These are phyloP conservation scores for Nothophoma quercina DNA, from an alignment of 2,329 filamentous ascomycete genomes.

Conservation along the genomic window DNA sequence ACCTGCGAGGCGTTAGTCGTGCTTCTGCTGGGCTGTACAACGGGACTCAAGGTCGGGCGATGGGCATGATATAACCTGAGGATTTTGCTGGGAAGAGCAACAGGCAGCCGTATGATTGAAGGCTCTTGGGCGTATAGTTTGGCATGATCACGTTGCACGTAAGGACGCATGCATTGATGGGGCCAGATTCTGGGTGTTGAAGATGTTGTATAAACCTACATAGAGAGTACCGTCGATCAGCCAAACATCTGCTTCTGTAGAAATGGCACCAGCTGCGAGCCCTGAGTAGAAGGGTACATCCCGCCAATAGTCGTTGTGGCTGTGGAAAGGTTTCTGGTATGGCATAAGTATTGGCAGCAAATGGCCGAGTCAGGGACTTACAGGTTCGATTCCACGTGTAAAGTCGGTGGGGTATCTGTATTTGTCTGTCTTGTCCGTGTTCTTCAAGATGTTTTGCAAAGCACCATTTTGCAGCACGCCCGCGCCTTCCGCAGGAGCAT, in stretches of 20 bases:
- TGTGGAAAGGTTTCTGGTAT: conserved; percentile 60
- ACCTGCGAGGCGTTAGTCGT: conserved; percentile 49
- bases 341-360: conserved; percentile 1
- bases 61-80: neutral
- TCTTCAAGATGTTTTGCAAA: conserved; percentile 64
- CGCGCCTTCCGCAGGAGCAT: conserved; percentile 51
- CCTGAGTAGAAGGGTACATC: conserved; percentile 59
- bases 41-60: neutral
- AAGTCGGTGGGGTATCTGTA: conserved; percentile 69
- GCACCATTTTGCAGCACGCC: conserved; percentile 58
- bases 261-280: conserved; percentile 64
- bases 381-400: conserved; percentile 66
- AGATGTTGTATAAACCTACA: conserved; percentile 46
- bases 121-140: neutral
- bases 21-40: neutral
- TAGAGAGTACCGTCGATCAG: conserved; percentile 63
- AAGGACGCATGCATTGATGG: neutral
- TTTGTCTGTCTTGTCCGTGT: conserved; percentile 60
- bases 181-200: neutral
- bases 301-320: conserved; percentile 68
- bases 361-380: conserved; percentile 35
- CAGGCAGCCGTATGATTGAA: neutral
- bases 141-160: neutral
- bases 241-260: conserved; percentile 69
- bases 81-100: neutral